A percentile compares a stretch with the other conserved stretches of the same genome.
phyloP scores from a whole-genome alignment of 2,329 filamentous ascomycete species.

The Aspergillus brasiliensis region DNA sequence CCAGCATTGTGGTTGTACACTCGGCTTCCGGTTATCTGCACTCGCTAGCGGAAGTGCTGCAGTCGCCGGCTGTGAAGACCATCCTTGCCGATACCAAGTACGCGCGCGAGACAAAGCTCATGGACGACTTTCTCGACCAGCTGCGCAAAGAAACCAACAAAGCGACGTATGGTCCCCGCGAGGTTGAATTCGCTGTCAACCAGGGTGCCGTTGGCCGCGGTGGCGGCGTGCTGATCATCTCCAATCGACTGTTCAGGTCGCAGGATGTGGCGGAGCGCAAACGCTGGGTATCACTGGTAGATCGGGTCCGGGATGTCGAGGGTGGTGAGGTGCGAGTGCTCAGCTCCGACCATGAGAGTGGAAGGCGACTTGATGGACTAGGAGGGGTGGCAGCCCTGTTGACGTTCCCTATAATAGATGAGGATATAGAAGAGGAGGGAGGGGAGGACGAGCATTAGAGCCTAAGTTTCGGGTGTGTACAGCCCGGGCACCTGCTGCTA shows the following conservation, averaged over 20 bases:
- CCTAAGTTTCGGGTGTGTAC: neutral
- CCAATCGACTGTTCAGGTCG: constrained; percentile 82
- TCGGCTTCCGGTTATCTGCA: constrained; percentile 84
- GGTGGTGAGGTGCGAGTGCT: constrained; percentile 88
- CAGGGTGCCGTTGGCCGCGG: constrained; percentile 87
- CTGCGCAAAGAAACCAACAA: constrained; percentile 82
- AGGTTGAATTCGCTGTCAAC: constrained; percentile 79
- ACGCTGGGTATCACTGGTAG: constrained; percentile 81
- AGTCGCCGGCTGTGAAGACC: constrained; percentile 73
- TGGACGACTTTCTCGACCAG: constrained; percentile 80
- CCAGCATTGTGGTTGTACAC: constrained; percentile 69
- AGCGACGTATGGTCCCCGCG: constrained; percentile 84
- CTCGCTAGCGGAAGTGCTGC: constrained; percentile 82
- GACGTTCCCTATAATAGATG: constrained; percentile 81
- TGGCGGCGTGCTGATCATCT: constrained; percentile 82
- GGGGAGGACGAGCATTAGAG: constrained; percentile 34
- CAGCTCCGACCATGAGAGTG: constrained; percentile 93
- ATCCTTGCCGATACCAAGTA: constrained; percentile 87
- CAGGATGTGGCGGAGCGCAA: constrained; percentile 75
- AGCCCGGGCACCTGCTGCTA: neutral
- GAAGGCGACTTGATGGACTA: constrained; percentile 76
- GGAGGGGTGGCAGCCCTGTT: constrained; percentile 88
- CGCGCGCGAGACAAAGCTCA: constrained; percentile 75
- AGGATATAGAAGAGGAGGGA: constrained; percentile 69
- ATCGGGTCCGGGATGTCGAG: constrained; percentile 76